Percentiles rank a stretch among this genome's conserved stretches.
These are phyloP conservation scores for Lentinula sp. DNA, from an alignment of 768 basidiomycete genomes.

Conservation along the genomic window DNA sequence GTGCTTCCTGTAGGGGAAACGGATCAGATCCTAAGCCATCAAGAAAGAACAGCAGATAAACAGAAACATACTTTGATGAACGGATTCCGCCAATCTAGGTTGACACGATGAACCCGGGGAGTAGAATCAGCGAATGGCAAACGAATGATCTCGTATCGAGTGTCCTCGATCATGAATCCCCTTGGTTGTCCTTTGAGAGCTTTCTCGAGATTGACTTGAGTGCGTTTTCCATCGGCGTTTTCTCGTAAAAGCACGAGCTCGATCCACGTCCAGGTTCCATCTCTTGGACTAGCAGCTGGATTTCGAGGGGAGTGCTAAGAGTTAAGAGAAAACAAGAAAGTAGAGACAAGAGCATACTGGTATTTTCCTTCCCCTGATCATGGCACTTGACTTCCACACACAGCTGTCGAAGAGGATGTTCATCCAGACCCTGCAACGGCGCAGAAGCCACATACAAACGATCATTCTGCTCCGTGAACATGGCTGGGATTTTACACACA, in stretches of 20 bases:
- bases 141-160: conserved; percentile 4
- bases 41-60: background rate
- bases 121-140: conserved; percentile 3
- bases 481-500: background rate
- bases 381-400: conserved; percentile 4
- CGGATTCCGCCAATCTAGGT: conserved; percentile 4
- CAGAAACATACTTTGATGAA: conserved; percentile 1
- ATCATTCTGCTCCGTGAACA: background rate
- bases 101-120: conserved; percentile 2
- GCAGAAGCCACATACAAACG: background rate
- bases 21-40: too few species aligned
- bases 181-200: background rate
- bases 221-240: background rate
- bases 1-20: background rate
- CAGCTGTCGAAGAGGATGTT: background rate
- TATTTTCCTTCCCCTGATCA: conserved; percentile 1
- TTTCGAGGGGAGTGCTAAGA: background rate
- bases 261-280: conserved; percentile 6
- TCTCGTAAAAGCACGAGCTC: conserved; percentile 2
- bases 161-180: conserved; percentile 4
- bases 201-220: background rate
- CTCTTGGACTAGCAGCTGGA: background rate
- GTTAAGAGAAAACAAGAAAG: background rate
- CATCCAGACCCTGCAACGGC: background rate
- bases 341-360: background rate